Base-by-base conservation (phyloP, 2,329 filamentous ascomycete species). In the Stromatinia cepivora region DNA sequence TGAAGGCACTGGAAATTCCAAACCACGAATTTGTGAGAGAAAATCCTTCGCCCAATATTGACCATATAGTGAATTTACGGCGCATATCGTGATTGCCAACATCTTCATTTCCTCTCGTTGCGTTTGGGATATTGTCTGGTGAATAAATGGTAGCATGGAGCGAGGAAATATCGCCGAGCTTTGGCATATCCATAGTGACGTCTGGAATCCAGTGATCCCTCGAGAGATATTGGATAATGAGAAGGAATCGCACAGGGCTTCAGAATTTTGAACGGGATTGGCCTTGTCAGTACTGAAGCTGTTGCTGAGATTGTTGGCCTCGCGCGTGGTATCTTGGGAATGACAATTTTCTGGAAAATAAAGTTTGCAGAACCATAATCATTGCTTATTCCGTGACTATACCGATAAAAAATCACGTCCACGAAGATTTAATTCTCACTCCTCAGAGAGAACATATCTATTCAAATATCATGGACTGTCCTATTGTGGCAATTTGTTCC, bases 11-110 rank as follows among this genome's bases (percentile, higher is more conserved):
- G 11, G 66, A 68, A 34, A 68, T 68, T 25, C 66, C 66, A 25
- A 68, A 68, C 66, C 66, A 68, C 8, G 57, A 68, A 31, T 68
- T 68, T 31, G 66, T 68, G 48, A 68, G 53, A 36, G 66, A 68
- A 8, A 68, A 68, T 4, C 66, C 66, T 48, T 68, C 66, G 5
- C 57, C 66, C 6, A 68, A n/a, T 53, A 64, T 68, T 52, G 66
- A 68, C 66, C 66, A 64, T 20, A 64, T 22, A 4, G 66, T 63
- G 31, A 68, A 68, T 64, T 68, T 68, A 22, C 66, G 66, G 1
- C 66, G 66, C 57, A 68, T 68, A 28, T 68, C 48, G 5, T 53
- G 57, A 63, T 17, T 46, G 15, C 13, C 22, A 11, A 20, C 36
- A 3, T 17, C 39, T 17, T 68, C 48, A 46, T 56, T 48, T 31